Conservation (phyloP, 2,329 filamentous ascomycete species). For the Pseudogymnoascus sp. region DNA sequence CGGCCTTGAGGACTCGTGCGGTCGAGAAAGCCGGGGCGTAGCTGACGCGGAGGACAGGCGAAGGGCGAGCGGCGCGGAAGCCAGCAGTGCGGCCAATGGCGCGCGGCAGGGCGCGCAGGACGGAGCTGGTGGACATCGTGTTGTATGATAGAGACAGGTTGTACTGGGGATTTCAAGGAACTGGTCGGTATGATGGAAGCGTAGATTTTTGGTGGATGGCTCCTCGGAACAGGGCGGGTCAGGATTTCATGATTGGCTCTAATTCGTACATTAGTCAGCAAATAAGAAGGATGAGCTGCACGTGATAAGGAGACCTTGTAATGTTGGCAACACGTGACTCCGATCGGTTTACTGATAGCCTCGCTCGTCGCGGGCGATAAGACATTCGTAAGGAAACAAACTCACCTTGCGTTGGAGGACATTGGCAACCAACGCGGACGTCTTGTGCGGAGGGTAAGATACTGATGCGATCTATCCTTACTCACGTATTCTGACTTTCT, state of each 20-base stretch:
- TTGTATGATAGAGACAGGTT: slow-evolving; percentile 6
- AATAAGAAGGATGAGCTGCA: neutral
- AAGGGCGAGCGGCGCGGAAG: slow-evolving; percentile 7
- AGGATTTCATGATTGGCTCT: slow-evolving; percentile 9
- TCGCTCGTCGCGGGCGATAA: slow-evolving; percentile 4
- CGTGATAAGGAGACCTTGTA: slow-evolving; percentile 3
- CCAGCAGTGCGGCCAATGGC: slow-evolving; percentile 9
- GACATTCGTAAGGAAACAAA: slow-evolving; percentile 10
- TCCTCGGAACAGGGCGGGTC: slow-evolving; percentile 11
- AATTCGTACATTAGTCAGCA: neutral
- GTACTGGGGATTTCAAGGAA: slow-evolving; percentile 4
- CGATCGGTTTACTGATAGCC: slow-evolving; percentile 1
- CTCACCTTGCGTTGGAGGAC: slow-evolving; percentile 4
- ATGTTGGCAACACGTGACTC: neutral
- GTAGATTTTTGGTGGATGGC: slow-evolving; percentile 12
- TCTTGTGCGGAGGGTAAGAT: neutral
- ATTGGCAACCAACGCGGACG: neutral
- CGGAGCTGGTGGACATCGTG: slow-evolving; percentile 11
- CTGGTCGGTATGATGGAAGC: slow-evolving; percentile 5
- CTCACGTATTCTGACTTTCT: neutral
- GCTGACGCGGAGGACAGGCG: neutral
- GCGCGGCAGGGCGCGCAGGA: slow-evolving; percentile 10
- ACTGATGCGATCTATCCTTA: neutral
- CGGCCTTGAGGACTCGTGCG: slow-evolving; percentile 44
- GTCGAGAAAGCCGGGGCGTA: slow-evolving; percentile 11